Evolutionary conservation across 768 basidiomycete genomes (phyloP).

Genomic region (Cystofilobasidium bisporidii): DNA sequence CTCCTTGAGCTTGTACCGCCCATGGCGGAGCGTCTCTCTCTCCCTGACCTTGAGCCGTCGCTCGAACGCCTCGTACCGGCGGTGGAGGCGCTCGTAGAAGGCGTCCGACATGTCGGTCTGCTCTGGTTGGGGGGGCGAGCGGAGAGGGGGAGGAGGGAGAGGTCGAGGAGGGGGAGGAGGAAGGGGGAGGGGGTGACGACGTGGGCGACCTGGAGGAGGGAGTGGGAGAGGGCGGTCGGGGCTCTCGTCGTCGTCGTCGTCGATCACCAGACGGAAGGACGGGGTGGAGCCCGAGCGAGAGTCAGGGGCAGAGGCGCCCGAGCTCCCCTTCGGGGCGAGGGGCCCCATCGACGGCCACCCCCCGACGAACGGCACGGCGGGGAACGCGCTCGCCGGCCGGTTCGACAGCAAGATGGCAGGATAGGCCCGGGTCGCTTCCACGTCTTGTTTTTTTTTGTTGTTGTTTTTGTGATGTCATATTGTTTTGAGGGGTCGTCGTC

Average conservation of each 20-base stretch:
- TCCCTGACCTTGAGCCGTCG: slow-evolving; percentile 17
- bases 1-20: slow-evolving; percentile 28
- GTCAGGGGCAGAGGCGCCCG: no score
- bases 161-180: background rate
- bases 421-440: background rate
- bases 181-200: background rate
- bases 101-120: slow-evolving; percentile 6
- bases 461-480: no score
- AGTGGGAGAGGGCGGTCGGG: no score
- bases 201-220: no score
- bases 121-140: background rate
- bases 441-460: no score
- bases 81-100: slow-evolving; percentile 22
- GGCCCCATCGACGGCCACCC: background rate
- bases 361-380: background rate
- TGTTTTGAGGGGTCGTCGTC: no score
- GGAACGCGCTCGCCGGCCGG: background rate
- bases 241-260: no score
- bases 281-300: no score
- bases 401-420: slow-evolving; percentile 4
- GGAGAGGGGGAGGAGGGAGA: background rate
- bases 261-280: no score
- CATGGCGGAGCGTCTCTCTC: slow-evolving; percentile 22
- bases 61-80: slow-evolving; percentile 28
- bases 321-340: no score